A percentile compares a stretch with the other conserved stretches of the same genome.
phyloP scores from a whole-genome alignment of 2,329 filamentous ascomycete genomes.

The Xenoacremonium recifei region DNA sequence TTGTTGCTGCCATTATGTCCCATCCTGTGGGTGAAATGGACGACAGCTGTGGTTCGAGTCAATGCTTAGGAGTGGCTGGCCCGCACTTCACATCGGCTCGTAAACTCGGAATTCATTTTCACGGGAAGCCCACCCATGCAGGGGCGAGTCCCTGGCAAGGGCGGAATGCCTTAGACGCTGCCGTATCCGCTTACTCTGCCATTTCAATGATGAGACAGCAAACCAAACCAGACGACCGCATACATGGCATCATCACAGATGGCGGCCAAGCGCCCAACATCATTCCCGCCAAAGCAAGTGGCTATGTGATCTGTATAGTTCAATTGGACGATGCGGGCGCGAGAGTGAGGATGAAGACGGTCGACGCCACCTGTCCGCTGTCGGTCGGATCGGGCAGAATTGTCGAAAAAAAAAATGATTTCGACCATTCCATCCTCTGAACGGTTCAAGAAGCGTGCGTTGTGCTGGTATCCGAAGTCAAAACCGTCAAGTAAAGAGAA shows the following conservation, averaged over 20 bases:
- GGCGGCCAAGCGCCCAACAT: slow-evolving; percentile 38
- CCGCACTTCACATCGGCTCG: slow-evolving; percentile 30
- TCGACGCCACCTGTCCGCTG: too few relatives aligned
- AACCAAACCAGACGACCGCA: slow-evolving; percentile 33
- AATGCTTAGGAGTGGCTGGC: slow-evolving; percentile 17
- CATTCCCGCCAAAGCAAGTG: too few relatives aligned
- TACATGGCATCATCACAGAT: slow-evolving; percentile 36
- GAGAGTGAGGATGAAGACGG: too few relatives aligned
- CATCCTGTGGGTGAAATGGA: slow-evolving; percentile 17
- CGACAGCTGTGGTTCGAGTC: background rate
- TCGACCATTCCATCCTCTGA: slow-evolving; percentile 39
- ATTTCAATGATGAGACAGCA: slow-evolving; percentile 38
- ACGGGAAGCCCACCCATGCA: slow-evolving; percentile 34
- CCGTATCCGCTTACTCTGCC: slow-evolving; percentile 33
- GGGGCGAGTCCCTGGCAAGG: slow-evolving; percentile 37
- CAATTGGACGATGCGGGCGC: too few relatives aligned
- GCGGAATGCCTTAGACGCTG: slow-evolving; percentile 37
- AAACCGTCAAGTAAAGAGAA: slow-evolving; percentile 32
- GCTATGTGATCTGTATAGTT: too few relatives aligned
- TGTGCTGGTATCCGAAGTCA: slow-evolving; percentile 50
- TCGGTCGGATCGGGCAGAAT: slow-evolving; percentile 37
- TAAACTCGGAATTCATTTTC: slow-evolving; percentile 32
- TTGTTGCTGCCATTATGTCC: slow-evolving; percentile 30
- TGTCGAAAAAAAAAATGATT: slow-evolving; percentile 54
- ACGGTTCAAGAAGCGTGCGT: slow-evolving; percentile 42